Conservation (phyloP, 2,329 filamentous ascomycete species). For the Gyromitra esculenta region DNA sequence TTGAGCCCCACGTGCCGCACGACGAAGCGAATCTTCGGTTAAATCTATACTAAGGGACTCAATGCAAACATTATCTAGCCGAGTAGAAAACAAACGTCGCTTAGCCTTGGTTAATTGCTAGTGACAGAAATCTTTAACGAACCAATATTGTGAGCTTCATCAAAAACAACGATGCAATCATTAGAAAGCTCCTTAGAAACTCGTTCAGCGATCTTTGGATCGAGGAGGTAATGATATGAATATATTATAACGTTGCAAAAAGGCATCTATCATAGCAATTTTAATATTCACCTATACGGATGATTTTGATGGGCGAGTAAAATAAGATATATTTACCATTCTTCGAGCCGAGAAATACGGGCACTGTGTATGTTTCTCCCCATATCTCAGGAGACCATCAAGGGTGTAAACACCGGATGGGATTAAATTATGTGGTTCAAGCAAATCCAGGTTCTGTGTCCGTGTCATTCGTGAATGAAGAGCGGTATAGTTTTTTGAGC, state of each 20-base stretch:
- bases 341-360: conserved; percentile 95
- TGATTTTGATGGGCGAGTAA: not conserved
- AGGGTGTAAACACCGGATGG: conserved; percentile 96
- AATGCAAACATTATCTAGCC: conserved; percentile 91
- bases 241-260: conserved; percentile 99
- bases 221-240: conserved; percentile 96
- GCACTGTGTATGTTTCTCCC: conserved; percentile 95
- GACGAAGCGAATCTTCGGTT: conserved; percentile 91
- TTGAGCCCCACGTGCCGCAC: conserved; percentile 86
- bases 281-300: conserved; percentile 10
- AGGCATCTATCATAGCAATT: conserved; percentile 74
- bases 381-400: conserved; percentile 86
- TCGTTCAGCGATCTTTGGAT: conserved; percentile 95
- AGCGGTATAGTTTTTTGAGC: not conserved
- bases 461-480: conserved; percentile 41
- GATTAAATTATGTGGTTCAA: conserved; percentile 93
- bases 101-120: not conserved
- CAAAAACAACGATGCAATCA: conserved; percentile 98
- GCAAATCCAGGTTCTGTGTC: conserved; percentile 82
- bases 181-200: conserved; percentile 96
- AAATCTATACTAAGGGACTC: conserved; percentile 96
- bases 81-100: not conserved
- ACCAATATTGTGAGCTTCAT: conserved; percentile 94
- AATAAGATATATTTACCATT: conserved; percentile 71
- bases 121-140: not conserved